Conservation (phyloP, 1,284 basidiomycete species). For the Melanopsichium pennsylvanicum region DNA sequence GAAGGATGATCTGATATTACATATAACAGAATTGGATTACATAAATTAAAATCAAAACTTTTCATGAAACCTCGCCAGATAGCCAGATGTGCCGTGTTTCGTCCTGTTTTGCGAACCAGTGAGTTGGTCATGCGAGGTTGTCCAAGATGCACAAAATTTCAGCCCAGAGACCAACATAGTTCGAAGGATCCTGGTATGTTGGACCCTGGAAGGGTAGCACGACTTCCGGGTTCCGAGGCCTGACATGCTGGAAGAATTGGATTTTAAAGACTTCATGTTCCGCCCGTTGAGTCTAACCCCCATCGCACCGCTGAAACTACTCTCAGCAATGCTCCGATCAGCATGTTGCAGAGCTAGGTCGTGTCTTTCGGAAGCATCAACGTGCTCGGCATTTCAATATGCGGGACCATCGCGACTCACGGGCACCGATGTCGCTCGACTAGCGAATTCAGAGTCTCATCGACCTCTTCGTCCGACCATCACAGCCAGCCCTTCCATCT, state of each 20-base stretch:
- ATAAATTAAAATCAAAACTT: too few relatives aligned
- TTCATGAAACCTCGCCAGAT: too few relatives aligned
- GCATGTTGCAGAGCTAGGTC: constrained; percentile 15
- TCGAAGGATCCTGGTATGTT: too few relatives aligned
- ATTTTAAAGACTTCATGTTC: constrained; percentile 14
- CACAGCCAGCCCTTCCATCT: not conserved
- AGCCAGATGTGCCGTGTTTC: too few relatives aligned
- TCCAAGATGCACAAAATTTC: too few relatives aligned
- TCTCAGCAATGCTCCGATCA: constrained; percentile 25
- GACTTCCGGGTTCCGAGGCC: constrained; percentile 19
- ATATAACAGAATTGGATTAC: too few relatives aligned
- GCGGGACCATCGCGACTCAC: not conserved
- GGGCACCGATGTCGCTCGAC: too few relatives aligned
- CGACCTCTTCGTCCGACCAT: not conserved
- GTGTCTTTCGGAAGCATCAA: not conserved
- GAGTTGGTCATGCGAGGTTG: not conserved
- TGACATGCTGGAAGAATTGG: constrained; percentile 2
- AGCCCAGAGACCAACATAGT: too few relatives aligned
- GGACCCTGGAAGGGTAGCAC: not conserved
- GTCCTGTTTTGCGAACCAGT: too few relatives aligned
- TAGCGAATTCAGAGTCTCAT: too few relatives aligned
- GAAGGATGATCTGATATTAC: too few relatives aligned
- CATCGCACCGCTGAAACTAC: not conserved
- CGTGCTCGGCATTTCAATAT: not conserved
- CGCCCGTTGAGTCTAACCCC: not conserved